Percentiles rank a stretch among this genome's conserved stretches.
These are phyloP conservation scores for Phytopythium aichiense DNA, from an alignment of 352 stramenopile genomes.

Conservation along the genomic window DNA sequence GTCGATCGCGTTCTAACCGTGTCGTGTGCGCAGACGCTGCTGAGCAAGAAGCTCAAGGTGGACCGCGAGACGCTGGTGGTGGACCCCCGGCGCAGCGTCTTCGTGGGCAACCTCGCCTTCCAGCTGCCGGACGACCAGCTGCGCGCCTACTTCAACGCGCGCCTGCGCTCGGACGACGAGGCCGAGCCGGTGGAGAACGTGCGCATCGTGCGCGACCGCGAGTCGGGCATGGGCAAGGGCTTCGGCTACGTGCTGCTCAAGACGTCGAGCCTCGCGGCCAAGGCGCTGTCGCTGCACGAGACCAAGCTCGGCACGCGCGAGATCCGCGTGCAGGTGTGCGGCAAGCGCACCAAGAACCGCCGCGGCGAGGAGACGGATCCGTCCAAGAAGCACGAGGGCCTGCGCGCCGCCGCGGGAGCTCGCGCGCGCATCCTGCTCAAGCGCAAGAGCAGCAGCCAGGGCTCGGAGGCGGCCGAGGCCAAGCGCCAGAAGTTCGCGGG, in stretches of 20 bases:
- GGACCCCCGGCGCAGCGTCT: conserved; percentile 83
- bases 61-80: conserved; percentile 57
- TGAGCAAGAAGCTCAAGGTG: conserved; percentile 62
- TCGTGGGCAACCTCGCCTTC: conserved; percentile 90
- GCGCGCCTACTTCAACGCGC: conserved; percentile 65
- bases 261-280: conserved; percentile 52
- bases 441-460: conserved; percentile 26
- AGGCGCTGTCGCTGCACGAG: conserved; percentile 62
- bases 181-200: conserved; percentile 77
- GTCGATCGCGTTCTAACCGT: neutral
- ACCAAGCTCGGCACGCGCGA: conserved; percentile 68
- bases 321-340: conserved; percentile 73
- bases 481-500: conserved; percentile 50
- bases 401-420: conserved; percentile 45
- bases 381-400: conserved; percentile 58
- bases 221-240: conserved; percentile 88
- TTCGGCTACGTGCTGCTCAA: conserved; percentile 90
- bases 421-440: conserved; percentile 62
- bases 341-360: conserved; percentile 84
- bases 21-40: conserved; percentile 35
- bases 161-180: conserved; percentile 65
- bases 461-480: neutral
- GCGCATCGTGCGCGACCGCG: conserved; percentile 85
- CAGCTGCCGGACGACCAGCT: conserved; percentile 77
- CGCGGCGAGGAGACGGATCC: conserved; percentile 40